Base-by-base conservation (phyloP, 108 stramenopile species). In the Skeletonema tropicum region DNA sequence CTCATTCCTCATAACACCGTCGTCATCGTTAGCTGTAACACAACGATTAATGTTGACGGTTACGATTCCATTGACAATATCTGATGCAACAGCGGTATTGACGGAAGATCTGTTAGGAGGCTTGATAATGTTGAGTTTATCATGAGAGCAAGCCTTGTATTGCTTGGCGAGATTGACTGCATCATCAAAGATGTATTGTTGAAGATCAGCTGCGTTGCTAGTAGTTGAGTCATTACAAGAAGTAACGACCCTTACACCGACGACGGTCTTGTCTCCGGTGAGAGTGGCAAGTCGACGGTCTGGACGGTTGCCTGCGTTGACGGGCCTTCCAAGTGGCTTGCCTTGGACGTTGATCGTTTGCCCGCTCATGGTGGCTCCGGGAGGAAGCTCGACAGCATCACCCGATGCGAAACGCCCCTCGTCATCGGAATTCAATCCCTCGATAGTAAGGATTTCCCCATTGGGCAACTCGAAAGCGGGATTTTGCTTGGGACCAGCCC, bases 111-210 rank as follows among this genome's bases (percentile, higher is more conserved):
- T 29, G 26, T 57, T 30, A 29, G 30, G n/a, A 12, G 68, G 67
- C 49, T 49, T 49, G 57, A 36, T 70, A 19, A 76, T 45, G 19
- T 12, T 73, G 32, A 79, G 64, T 15, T 79, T 55, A 13, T 30
- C 57, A 42, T 66, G 64, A 36, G 69, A 71, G 64, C 77, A 79
- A 3, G 71, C 65, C 13, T 17, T 35, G 64, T 74, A 85, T 68
- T 68, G 69, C 31, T 73, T 55, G 26, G 62, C 63, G 57, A 88
- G 70, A 39, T 82, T 77, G 7, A 73, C 17, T 12, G 19, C n/a
- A 62, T 85, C 85, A 5, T 78, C 84, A 71, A 85, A 85, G 32
- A 85, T 45, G 12, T 68, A 35, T 55, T 80, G 58, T 7, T 25
- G 7, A 6, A 85, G 57, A 3, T 8, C 15, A 41, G 52, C 32